Evolutionary conservation across 306 rosid species (phyloP).

Genomic region (Luffa acutangula): DNA sequence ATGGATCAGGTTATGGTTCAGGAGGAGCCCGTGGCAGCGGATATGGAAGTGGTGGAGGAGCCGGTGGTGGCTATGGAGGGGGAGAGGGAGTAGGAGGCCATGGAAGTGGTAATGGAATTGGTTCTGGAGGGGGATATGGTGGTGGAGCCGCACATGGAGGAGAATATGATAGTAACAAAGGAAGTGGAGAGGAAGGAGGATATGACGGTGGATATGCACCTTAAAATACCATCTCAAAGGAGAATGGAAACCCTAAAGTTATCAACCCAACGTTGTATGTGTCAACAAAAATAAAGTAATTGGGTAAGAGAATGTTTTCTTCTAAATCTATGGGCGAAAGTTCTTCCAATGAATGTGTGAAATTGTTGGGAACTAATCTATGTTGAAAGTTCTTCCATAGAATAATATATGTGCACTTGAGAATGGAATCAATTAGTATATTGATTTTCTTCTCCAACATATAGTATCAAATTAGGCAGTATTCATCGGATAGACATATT

Average conservation of each 20-base stretch:
- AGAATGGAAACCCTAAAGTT: not conserved
- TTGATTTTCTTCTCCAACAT: too few relatives aligned
- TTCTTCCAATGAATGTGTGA: not conserved
- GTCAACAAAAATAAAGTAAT: not conserved
- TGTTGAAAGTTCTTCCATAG: too few relatives aligned
- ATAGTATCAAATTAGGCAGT: too few relatives aligned
- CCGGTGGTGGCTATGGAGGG: conserved; percentile 20
- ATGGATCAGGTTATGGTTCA: conserved; percentile 8
- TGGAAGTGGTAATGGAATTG: not conserved
- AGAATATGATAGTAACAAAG: conserved; percentile 34
- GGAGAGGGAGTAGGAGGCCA: conserved; percentile 4
- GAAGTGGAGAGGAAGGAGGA: conserved; percentile 37
- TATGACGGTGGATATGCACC: conserved; percentile 48
- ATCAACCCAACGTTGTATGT: not conserved
- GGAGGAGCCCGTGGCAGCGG: conserved; percentile 15
- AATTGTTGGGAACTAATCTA: not conserved
- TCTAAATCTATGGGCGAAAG: not conserved
- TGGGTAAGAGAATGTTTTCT: not conserved
- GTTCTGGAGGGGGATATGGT: conserved; percentile 13
- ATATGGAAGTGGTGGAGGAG: conserved; percentile 23
- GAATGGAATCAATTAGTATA: too few relatives aligned
- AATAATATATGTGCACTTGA: too few relatives aligned
- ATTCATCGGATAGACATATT: too few relatives aligned
- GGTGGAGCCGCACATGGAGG: conserved; percentile 34
- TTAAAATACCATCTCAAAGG: not conserved